A percentile compares a stretch with the other conserved stretches of the same genome.
Evolutionary conservation across 768 basidiomycete genomes (phyloP).

Genomic region (Serendipita sp.): DNA sequence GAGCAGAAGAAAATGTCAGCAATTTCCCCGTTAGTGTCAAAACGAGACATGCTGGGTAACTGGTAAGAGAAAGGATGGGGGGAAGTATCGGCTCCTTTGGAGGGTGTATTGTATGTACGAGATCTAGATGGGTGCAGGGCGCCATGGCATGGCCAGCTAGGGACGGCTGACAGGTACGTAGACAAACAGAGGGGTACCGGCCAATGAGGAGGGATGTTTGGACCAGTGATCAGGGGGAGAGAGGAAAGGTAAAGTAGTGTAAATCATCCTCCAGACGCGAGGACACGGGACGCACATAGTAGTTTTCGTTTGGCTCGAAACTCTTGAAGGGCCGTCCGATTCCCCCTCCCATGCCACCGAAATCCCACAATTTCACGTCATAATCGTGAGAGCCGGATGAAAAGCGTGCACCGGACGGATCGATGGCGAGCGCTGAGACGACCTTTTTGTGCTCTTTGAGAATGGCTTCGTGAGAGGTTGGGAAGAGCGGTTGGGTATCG

Average conservation of each 20-base stretch:
- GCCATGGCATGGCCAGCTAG: neutral
- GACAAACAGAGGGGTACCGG: neutral
- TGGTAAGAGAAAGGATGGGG: neutral
- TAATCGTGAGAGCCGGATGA: constrained; percentile 92
- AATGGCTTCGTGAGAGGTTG: constrained; percentile 76
- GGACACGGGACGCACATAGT: constrained; percentile 43
- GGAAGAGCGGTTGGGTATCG: constrained; percentile 47
- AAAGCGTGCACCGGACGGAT: constrained; percentile 86
- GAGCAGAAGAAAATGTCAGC: neutral
- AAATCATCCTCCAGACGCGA: no score
- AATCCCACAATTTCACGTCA: constrained; percentile 97
- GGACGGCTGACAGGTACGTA: neutral
- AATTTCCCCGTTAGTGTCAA: neutral
- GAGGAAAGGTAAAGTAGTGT: neutral
- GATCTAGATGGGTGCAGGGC: neutral
- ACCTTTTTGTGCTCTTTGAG: constrained; percentile 96
- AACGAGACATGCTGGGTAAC: neutral
- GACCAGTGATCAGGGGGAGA: neutral
- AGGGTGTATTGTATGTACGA: neutral
- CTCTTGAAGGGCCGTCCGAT: constrained; percentile 87
- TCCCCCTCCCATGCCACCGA: constrained; percentile 82
- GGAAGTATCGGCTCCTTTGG: neutral
- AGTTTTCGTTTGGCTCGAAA: constrained; percentile 89
- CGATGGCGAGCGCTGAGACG: constrained; percentile 79
- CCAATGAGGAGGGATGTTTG: neutral